phyloP scores from a whole-genome alignment of 495 filamentous ascomycete species.

The Talaromyces adpressus region DNA sequence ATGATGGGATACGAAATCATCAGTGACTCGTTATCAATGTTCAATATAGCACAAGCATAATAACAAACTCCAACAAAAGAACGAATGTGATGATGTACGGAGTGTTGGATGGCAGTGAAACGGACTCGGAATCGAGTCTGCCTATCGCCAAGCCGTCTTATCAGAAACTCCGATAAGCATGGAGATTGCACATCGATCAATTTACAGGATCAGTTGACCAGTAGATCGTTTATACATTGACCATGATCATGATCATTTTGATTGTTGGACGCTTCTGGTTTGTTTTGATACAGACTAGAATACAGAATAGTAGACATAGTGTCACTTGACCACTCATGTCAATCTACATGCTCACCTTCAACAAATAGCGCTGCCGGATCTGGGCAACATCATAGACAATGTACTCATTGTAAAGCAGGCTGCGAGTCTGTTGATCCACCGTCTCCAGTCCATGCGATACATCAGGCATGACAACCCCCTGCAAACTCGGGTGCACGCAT shows the following conservation, averaged over 20 bases:
- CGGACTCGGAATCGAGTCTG: neutral
- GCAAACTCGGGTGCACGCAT: conserved; percentile 51
- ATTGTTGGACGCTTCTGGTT: neutral
- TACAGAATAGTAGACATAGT: neutral
- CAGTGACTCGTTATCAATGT: neutral
- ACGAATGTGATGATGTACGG: neutral
- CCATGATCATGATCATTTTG: neutral
- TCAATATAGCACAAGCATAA: neutral
- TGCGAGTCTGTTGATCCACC: neutral
- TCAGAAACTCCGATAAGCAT: conserved; percentile 9
- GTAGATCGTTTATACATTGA: neutral
- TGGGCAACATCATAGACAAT: conserved; percentile 76
- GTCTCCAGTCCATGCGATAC: neutral
- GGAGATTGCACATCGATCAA: neutral
- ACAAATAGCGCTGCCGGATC: conserved; percentile 69
- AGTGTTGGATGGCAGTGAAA: neutral
- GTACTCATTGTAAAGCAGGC: conserved; percentile 48
- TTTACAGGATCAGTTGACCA: conserved; percentile 7
- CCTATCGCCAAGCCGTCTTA: neutral
- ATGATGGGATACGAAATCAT: neutral
- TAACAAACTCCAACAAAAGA: neutral
- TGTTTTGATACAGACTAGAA: neutral
- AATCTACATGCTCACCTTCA: conserved; percentile 45
- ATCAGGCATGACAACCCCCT: conserved; percentile 58
- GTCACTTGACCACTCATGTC: neutral